phyloP scores from a whole-genome alignment of 129 eudicot genomes.

The Solidago caesia region DNA sequence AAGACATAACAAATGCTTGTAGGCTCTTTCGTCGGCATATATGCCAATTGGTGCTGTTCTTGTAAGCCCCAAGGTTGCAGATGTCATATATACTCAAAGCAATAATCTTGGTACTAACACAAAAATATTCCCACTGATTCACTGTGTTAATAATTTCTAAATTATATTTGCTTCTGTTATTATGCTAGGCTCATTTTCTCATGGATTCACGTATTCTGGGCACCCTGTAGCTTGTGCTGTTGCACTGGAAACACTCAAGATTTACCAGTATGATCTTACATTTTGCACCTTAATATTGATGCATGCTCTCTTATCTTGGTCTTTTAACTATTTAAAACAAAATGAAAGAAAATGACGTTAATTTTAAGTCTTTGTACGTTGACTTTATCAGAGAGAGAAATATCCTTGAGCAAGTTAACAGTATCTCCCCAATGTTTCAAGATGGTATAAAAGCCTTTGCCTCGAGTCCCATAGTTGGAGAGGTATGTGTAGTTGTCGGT shows the following conservation, averaged over 20 bases:
- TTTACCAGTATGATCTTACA: constrained; percentile 65
- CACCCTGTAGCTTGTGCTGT: constrained; percentile 92
- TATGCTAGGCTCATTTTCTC: constrained; percentile 68
- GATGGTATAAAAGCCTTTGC: constrained; percentile 64
- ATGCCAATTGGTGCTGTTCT: constrained; percentile 97
- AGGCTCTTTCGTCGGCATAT: constrained; percentile 98
- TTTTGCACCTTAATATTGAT: not conserved
- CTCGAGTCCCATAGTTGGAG: constrained; percentile 71
- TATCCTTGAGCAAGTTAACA: constrained; percentile 63
- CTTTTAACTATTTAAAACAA: not conserved
- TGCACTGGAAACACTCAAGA: constrained; percentile 33
- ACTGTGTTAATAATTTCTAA: not conserved
- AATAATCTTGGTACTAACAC: constrained; percentile 70
- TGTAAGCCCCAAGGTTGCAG: constrained; percentile 71
- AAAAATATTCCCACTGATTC: not conserved
- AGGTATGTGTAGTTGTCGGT: constrained; percentile 40
- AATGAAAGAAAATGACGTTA: not conserved
- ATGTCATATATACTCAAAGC: constrained; percentile 89
- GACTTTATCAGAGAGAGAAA: constrained; percentile 55
- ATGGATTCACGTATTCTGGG: constrained; percentile 96
- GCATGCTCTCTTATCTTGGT: not conserved
- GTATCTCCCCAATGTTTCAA: constrained; percentile 69
- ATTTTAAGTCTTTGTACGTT: not conserved
- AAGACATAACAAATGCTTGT: not conserved
- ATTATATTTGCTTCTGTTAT: constrained; percentile 1